These are phyloP conservation scores for Arthrobotrys musiformis DNA, from an alignment of 2,329 filamentous ascomycete genomes.

Conservation along the genomic window DNA sequence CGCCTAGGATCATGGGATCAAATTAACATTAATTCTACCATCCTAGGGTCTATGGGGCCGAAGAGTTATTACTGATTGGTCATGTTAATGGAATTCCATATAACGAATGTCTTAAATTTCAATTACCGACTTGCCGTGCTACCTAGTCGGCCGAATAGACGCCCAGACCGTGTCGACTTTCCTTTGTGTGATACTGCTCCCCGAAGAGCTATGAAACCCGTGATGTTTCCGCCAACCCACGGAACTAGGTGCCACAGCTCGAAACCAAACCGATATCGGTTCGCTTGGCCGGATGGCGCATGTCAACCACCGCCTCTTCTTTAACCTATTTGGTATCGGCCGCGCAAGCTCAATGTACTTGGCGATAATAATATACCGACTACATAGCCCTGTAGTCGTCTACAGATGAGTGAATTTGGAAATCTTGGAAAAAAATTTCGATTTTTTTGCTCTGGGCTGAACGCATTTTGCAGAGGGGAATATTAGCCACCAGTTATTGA, in stretches of 20 bases:
- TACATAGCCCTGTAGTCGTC: neutral
- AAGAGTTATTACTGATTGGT: neutral
- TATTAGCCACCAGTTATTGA: neutral
- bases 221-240: conserved; percentile 23
- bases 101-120: neutral
- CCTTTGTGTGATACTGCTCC: conserved; percentile 2
- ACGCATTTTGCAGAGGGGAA: neutral
- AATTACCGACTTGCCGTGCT: neutral
- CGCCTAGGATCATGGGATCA: neutral
- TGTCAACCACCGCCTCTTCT: conserved; percentile 11
- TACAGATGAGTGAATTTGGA: no score
- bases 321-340: neutral
- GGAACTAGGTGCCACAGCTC: conserved; percentile 15
- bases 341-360: neutral
- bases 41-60: neutral
- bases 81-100: neutral
- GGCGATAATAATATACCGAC: conserved; percentile 9
- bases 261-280: conserved; percentile 16
- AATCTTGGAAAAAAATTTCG: neutral
- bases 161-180: conserved; percentile 23
- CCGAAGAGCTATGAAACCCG: conserved; percentile 25
- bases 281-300: conserved; percentile 23
- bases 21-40: neutral
- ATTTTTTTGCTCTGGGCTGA: neutral
- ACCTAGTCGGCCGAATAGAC: conserved; percentile 10